These are phyloP conservation scores for Trichoderma gracile DNA, from an alignment of 2,329 filamentous ascomycete species.

Conservation along the genomic window DNA sequence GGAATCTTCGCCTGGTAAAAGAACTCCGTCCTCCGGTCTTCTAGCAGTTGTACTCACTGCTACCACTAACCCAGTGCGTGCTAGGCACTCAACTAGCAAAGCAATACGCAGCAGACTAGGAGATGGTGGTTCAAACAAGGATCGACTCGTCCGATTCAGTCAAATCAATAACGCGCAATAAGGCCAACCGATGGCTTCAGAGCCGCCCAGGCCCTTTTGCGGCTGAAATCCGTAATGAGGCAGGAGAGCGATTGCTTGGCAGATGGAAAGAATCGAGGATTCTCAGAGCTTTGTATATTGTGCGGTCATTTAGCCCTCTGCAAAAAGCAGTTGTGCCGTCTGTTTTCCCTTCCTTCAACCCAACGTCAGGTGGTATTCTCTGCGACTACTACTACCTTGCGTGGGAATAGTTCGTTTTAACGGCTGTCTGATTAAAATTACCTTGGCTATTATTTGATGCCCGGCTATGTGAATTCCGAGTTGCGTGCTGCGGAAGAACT, in stretches of 20 bases:
- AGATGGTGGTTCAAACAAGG: slow-evolving; percentile 11
- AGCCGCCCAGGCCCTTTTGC: not conserved
- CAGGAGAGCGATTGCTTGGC: not conserved
- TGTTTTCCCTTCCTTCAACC: not conserved
- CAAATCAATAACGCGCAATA: not conserved
- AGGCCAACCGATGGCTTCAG: not conserved
- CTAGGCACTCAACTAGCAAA: not conserved
- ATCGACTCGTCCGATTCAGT: not conserved
- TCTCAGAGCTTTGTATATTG: too few relatives aligned
- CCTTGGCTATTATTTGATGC: too few relatives aligned
- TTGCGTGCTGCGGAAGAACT: too few relatives aligned
- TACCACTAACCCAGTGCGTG: too few relatives aligned
- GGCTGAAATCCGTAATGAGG: not conserved
- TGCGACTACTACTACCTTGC: too few relatives aligned
- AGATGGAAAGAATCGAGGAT: not conserved
- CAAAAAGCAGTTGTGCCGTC: too few relatives aligned
- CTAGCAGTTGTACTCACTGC: not conserved
- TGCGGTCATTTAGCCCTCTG: too few relatives aligned
- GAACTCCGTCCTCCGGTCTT: too few relatives aligned
- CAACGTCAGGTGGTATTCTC: not conserved
- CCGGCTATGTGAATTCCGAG: too few relatives aligned
- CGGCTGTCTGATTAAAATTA: too few relatives aligned
- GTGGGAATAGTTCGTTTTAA: too few relatives aligned
- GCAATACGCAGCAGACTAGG: slow-evolving; percentile 6
- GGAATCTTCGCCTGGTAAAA: too few relatives aligned